phyloP scores from a whole-genome alignment of 1,284 basidiomycete species.

The Ceratobasidium sp. region DNA sequence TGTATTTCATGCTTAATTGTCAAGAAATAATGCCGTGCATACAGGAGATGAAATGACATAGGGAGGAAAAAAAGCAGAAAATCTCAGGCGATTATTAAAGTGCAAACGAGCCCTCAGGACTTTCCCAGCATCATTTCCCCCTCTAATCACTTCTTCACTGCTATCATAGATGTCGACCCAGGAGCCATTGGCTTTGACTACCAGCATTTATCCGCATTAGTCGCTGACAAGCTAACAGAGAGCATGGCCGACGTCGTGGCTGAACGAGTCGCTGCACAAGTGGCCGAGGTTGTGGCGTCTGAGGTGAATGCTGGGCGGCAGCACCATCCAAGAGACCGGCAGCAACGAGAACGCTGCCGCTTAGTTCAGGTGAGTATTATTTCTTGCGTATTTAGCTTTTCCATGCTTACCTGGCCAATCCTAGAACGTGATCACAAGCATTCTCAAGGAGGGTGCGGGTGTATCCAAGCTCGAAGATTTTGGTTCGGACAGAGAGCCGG shows the following conservation, averaged over 20 bases:
- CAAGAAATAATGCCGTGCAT: no score
- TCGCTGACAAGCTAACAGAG: conserved; percentile 6
- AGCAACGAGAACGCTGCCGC: conserved; percentile 13
- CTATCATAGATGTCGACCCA: not conserved
- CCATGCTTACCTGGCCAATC: not conserved
- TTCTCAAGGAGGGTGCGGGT: not conserved
- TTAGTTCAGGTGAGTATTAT: conserved; percentile 8
- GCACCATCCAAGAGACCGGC: not conserved
- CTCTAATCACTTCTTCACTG: not conserved
- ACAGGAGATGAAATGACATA: no score
- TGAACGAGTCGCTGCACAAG: conserved; percentile 4
- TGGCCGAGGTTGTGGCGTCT: not conserved
- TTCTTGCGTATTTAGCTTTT: not conserved
- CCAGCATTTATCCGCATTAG: not conserved
- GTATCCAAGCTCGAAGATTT: conserved; percentile 15
- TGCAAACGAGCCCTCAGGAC: not conserved
- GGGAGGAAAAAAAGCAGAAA: no score
- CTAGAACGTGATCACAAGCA: conserved; percentile 9
- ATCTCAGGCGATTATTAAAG: no score
- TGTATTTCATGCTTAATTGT: no score
- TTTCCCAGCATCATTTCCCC: not conserved
- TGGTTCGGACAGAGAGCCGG: conserved; percentile 5
- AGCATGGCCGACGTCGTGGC: conserved; percentile 1
- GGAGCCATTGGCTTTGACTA: not conserved
- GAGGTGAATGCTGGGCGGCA: not conserved